Evolutionary conservation across 2,329 filamentous ascomycete genomes (phyloP), one percentile per base, ranked within the genome.

Genomic region (Clathrospora elynae): DNA sequence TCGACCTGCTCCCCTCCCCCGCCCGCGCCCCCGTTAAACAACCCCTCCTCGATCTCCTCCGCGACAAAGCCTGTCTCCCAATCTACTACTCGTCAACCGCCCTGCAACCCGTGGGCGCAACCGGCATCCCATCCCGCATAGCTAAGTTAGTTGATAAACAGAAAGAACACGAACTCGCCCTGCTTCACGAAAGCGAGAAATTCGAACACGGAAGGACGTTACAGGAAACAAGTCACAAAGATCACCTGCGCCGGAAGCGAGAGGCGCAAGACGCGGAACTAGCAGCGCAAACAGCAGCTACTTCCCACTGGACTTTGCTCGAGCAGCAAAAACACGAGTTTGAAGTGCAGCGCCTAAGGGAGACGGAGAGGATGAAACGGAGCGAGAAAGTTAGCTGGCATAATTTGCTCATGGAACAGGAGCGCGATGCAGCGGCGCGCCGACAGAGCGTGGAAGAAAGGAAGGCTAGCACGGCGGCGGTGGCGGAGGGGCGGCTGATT

Each of bases 81-180:
- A 61, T 56, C 22, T 68, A 59, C 49, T 67, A 68, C 51, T 66
- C 65, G 29, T 59, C 68, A 18, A 54, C 61, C 16, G 63, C 71
- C 19, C 66, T 73, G 11, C 64, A 68, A 33, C 64, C 69, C 2
- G 55, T 70, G 5, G 67, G 70, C 20, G 64, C 66, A 10, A 56
- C 72, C 3, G 66, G 64, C 24, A 51, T 69, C 30, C 66, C 66
- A 3, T 10, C 49, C 1, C 24, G 53, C n/a, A 56, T 68, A n/a
- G 49, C 49, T 1, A 51, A 51, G 12, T 58, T 69, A n/a, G 62
- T 58, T 10, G 63, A 64, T 29, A 56, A 53, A 11, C 59, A 66
- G 40, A 67, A 62, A 34, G 58, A 64, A 18, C 66, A 69, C 47
- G 44, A 57, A 11, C 57, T 67, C 14, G 44, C 53, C 0, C 51